phyloP scores from a whole-genome alignment of 2,329 filamentous ascomycete genomes.

The Capronia americana region DNA sequence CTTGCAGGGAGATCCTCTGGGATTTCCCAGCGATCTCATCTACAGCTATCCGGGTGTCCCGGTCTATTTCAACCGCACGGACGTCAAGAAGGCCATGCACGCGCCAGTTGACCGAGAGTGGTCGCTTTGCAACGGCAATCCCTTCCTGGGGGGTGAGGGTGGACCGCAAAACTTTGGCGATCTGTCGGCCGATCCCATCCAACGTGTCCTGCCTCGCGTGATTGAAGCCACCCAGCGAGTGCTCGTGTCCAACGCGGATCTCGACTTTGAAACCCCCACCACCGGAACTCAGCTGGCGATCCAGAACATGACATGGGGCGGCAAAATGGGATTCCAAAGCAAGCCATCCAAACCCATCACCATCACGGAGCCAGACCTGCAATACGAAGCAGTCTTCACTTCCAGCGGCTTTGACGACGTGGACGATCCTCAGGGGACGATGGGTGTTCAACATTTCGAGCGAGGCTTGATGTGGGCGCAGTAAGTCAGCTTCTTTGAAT shows the following conservation, averaged over 20 bases:
- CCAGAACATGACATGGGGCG: conserved; percentile 38
- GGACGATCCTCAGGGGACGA: conserved; percentile 33
- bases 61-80: conserved; percentile 73
- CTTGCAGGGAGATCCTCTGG: conserved; percentile 69
- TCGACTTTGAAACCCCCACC: conserved; percentile 27
- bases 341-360: conserved; percentile 25
- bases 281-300: conserved; percentile 32
- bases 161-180: conserved; percentile 28
- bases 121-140: conserved; percentile 27
- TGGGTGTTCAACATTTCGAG: conserved; percentile 47
- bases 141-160: conserved; percentile 24
- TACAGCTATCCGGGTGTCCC: conserved; percentile 68
- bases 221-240: conserved; percentile 28
- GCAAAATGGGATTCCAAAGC: conserved; percentile 29
- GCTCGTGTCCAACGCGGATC: conserved; percentile 26
- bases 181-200: conserved; percentile 27
- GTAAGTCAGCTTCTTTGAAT: conserved; percentile 1
- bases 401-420: conserved; percentile 25
- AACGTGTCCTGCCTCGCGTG: conserved; percentile 29
- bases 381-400: conserved; percentile 28
- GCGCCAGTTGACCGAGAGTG: conserved; percentile 52
- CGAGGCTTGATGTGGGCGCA: conserved; percentile 48
- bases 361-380: conserved; percentile 26
- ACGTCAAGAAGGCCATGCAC: conserved; percentile 72
- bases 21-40: conserved; percentile 67